These are phyloP conservation scores for Cyberlindnera maclurae DNA, from an alignment of 805 yeast genomes.

Conservation along the genomic window DNA sequence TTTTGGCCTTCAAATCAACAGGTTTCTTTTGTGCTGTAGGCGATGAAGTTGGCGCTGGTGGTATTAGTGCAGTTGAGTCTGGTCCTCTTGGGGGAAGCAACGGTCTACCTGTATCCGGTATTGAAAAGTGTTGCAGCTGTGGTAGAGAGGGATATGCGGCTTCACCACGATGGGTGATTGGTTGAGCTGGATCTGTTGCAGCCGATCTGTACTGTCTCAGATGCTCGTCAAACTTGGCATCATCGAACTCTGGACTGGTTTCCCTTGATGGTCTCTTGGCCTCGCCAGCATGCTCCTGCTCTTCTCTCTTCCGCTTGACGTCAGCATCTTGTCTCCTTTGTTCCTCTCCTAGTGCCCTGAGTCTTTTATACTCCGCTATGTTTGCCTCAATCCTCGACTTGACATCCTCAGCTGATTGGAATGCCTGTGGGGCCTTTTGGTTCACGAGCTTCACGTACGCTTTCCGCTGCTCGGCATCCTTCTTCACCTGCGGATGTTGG, in stretches of 20 bases:
- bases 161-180: not conserved
- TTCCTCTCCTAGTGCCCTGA: conserved; percentile 20
- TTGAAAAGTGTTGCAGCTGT: too few relatives aligned
- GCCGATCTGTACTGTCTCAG: conserved; percentile 7
- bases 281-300: not conserved
- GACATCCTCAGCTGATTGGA: conserved; percentile 20
- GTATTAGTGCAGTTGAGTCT: too few relatives aligned
- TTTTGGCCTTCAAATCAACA: not conserved
- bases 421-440: conserved; percentile 18
- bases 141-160: conserved; percentile 14
- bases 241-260: conserved; percentile 14
- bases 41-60: conserved; percentile 6
- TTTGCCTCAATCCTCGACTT: conserved; percentile 25
- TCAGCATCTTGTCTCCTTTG: conserved; percentile 19
- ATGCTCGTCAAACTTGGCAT: conserved; percentile 11
- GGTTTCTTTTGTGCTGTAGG: conserved; percentile 5
- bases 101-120: too few relatives aligned
- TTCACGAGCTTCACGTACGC: conserved; percentile 14
- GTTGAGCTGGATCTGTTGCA: conserved; percentile 1
- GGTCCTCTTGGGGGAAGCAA: too few relatives aligned
- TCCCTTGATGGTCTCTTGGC: not conserved
- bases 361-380: conserved; percentile 22
- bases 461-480: conserved; percentile 13
- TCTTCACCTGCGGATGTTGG: conserved; percentile 37
- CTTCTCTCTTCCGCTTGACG: conserved; percentile 11